phyloP scores from a whole-genome alignment of 2,329 filamentous ascomycete genomes.

The Botrytis hyacinthi region DNA sequence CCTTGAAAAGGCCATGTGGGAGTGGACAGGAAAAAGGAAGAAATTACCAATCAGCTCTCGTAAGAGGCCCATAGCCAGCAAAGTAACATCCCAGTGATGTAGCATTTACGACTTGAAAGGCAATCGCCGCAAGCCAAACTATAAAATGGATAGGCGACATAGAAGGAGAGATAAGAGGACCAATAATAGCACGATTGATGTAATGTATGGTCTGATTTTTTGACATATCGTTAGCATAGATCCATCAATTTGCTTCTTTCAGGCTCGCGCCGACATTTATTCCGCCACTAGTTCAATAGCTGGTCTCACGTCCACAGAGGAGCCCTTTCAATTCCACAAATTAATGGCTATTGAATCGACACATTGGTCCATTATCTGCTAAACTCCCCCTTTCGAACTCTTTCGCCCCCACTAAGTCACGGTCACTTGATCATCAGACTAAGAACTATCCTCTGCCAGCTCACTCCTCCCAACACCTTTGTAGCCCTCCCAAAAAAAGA shows the following conservation, averaged over 20 bases:
- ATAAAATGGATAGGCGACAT: slow-evolving; percentile 84
- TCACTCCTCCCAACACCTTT: neutral
- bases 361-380: neutral
- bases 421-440: neutral
- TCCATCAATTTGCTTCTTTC: neutral
- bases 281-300: neutral
- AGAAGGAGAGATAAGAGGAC: slow-evolving; percentile 79
- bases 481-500: neutral
- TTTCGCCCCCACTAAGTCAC: neutral
- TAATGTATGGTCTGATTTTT: slow-evolving; percentile 71
- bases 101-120: slow-evolving; percentile 81
- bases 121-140: slow-evolving; percentile 61
- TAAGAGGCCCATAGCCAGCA: slow-evolving; percentile 72
- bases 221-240: slow-evolving; percentile 10
- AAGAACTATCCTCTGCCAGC: neutral
- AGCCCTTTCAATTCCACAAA: neutral
- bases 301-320: neutral
- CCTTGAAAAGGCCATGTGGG: neutral
- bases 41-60: slow-evolving; percentile 50
- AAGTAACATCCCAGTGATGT: slow-evolving; percentile 77
- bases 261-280: neutral
- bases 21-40: neutral
- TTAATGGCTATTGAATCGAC: neutral
- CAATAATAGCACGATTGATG: slow-evolving; percentile 80
- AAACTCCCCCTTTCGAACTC: neutral